Percentiles rank a stretch among this genome's conserved stretches.
These are phyloP conservation scores for Flaveria robusta DNA, from an alignment of 129 eudicot genomes.

Conservation along the genomic window DNA sequence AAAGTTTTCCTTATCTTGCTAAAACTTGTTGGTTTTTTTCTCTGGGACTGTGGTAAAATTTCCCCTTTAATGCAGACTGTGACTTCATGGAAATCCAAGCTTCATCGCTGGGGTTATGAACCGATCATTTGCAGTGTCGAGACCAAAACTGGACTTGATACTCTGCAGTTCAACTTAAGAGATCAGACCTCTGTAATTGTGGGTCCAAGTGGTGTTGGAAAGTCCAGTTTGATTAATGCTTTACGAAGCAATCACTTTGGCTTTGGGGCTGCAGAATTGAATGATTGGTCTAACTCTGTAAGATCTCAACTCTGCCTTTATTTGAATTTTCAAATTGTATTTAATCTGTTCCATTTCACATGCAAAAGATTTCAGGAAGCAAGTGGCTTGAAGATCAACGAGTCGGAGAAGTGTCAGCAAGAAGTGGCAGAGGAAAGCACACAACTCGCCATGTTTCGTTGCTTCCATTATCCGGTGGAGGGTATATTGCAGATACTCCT, in stretches of 20 bases:
- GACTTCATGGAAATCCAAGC: slow-evolving; percentile 74
- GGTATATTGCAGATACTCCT: slow-evolving; percentile 92
- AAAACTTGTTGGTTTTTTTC: neutral
- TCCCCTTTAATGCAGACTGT: slow-evolving; percentile 48
- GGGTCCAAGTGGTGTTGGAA: slow-evolving; percentile 99
- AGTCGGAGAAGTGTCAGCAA: slow-evolving; percentile 87
- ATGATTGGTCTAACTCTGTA: slow-evolving; percentile 61
- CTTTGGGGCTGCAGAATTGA: slow-evolving; percentile 42
- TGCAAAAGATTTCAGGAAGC: slow-evolving; percentile 72
- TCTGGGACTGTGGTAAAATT: slow-evolving; percentile 9
- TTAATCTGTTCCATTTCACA: slow-evolving; percentile 22
- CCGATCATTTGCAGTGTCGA: slow-evolving; percentile 85
- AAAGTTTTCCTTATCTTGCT: slow-evolving; percentile 9
- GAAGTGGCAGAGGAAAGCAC: slow-evolving; percentile 97
- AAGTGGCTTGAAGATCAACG: slow-evolving; percentile 96
- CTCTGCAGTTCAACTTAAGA: slow-evolving; percentile 63
- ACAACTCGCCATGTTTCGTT: slow-evolving; percentile 94
- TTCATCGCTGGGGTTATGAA: slow-evolving; percentile 81
- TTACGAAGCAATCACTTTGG: slow-evolving; percentile 54
- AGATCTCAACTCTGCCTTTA: slow-evolving; percentile 23
- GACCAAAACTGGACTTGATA: slow-evolving; percentile 65
- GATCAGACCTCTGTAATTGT: slow-evolving; percentile 86
- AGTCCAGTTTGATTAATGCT: slow-evolving; percentile 89
- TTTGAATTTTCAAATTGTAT: neutral
- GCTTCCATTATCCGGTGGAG: slow-evolving; percentile 92